Percentiles rank a stretch among this genome's conserved stretches.
Conservation (phyloP, 441 rosid species). For the Gossypium gossypioides region DNA sequence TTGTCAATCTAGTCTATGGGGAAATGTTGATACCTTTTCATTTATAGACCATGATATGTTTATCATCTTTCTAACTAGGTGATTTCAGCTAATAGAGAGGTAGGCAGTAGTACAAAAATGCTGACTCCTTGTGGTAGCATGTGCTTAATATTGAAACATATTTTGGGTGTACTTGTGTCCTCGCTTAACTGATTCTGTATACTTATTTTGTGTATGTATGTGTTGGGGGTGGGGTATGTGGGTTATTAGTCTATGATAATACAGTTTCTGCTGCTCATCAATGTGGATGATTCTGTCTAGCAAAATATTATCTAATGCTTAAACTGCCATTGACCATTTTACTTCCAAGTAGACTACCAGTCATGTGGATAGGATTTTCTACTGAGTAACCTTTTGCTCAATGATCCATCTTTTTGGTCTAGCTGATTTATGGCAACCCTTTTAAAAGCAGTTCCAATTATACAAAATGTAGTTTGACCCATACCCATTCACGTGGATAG, state of each 20-base stretch:
- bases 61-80: background rate
- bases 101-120: background rate
- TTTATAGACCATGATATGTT: background rate
- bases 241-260: background rate
- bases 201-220: background rate
- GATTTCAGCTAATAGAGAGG: background rate
- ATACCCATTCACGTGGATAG: background rate
- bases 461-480: background rate
- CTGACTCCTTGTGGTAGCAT: background rate
- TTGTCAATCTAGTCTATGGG: conserved; percentile 5
- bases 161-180: background rate
- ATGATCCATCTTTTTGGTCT: background rate
- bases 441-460: background rate
- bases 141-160: background rate
- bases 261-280: background rate
- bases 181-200: background rate
- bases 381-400: background rate
- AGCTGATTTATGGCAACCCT: background rate
- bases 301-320: background rate
- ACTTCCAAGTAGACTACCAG: background rate
- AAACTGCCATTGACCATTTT: background rate
- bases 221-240: background rate
- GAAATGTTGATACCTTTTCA: background rate
- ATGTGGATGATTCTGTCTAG: background rate
- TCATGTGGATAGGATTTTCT: background rate